These are phyloP conservation scores for Escovopsis sp. DNA, from an alignment of 2,329 filamentous ascomycete genomes.

Conservation along the genomic window DNA sequence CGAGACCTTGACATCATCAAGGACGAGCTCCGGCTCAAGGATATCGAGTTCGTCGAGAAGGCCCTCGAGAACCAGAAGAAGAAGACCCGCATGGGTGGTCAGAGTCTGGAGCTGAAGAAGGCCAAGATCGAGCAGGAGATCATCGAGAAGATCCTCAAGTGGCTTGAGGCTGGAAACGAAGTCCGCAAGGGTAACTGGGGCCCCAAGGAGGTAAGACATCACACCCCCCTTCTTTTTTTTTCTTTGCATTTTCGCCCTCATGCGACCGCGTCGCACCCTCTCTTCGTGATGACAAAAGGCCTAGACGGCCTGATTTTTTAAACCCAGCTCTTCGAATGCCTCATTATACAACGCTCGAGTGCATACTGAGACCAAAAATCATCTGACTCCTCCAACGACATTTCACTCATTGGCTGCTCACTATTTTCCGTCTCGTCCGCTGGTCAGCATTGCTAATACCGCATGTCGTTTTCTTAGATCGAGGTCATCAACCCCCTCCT, in stretches of 20 bases:
- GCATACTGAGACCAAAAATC: slow-evolving; percentile 66
- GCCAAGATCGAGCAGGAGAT: slow-evolving; percentile 85
- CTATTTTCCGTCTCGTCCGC: slow-evolving; percentile 3
- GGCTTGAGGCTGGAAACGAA: slow-evolving; percentile 79
- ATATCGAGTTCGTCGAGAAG: slow-evolving; percentile 97
- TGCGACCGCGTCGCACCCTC: slow-evolving; percentile 5
- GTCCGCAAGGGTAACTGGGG: slow-evolving; percentile 80
- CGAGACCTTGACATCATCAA: slow-evolving; percentile 94
- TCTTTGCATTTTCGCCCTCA: slow-evolving; percentile 1
- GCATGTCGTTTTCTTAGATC: slow-evolving; percentile 41
- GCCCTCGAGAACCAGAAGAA: slow-evolving; percentile 82
- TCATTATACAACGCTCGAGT: slow-evolving; percentile 60
- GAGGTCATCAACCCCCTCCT: slow-evolving; percentile 96
- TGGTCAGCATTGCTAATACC: slow-evolving; percentile 1
- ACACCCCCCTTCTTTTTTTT: slow-evolving; percentile 9
- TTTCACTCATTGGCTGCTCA: neutral
- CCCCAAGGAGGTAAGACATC: slow-evolving; percentile 76
- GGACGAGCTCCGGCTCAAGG: slow-evolving; percentile 92
- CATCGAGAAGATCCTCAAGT: slow-evolving; percentile 76
- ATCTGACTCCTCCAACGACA: neutral
- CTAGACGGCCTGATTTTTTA: slow-evolving; percentile 74
- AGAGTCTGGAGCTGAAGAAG: slow-evolving; percentile 97
- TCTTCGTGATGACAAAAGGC: slow-evolving; percentile 96
- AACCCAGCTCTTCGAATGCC: slow-evolving; percentile 99
- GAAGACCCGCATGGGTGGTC: slow-evolving; percentile 86